phyloP scores from a whole-genome alignment of 805 yeast species.

The Sungouiella thailandica region DNA sequence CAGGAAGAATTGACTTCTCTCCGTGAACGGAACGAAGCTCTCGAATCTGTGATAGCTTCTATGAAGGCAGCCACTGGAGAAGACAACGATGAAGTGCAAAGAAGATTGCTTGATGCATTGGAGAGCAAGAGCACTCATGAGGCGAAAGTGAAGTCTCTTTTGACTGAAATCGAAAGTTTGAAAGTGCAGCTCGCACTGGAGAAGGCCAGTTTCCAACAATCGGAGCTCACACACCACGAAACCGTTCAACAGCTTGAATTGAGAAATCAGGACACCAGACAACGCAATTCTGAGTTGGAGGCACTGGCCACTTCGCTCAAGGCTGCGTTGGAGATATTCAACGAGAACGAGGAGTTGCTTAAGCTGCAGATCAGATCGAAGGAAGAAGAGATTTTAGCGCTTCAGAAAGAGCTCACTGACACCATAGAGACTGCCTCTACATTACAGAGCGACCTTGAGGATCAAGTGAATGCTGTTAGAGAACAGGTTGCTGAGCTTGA shows the following conservation, averaged over 20 bases:
- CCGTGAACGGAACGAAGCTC: background rate
- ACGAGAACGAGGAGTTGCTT: background rate
- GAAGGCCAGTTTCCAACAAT: background rate
- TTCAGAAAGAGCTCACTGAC: background rate
- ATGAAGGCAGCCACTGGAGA: background rate
- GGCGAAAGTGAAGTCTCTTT: background rate
- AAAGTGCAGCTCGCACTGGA: background rate
- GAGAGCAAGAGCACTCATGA: background rate
- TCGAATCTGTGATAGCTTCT: background rate
- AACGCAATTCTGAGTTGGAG: too few relatives aligned
- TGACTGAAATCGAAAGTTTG: background rate
- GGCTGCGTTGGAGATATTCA: background rate
- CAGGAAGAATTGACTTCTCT: background rate
- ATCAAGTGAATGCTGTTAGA: too few relatives aligned
- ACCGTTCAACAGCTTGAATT: conserved; percentile 1
- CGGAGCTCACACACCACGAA: background rate
- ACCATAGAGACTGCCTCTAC: background rate
- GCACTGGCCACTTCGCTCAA: conserved; percentile 1
- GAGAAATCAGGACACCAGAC: too few relatives aligned
- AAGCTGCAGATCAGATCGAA: background rate
- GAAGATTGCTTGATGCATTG: background rate
- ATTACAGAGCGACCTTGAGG: background rate
- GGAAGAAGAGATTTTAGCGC: conserved; percentile 1
- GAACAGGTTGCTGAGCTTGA: too few relatives aligned
- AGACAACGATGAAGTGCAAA: background rate